Evolutionary conservation across 1,139 yeast species (phyloP).

Genomic region (Geotrichum carabidarum): DNA sequence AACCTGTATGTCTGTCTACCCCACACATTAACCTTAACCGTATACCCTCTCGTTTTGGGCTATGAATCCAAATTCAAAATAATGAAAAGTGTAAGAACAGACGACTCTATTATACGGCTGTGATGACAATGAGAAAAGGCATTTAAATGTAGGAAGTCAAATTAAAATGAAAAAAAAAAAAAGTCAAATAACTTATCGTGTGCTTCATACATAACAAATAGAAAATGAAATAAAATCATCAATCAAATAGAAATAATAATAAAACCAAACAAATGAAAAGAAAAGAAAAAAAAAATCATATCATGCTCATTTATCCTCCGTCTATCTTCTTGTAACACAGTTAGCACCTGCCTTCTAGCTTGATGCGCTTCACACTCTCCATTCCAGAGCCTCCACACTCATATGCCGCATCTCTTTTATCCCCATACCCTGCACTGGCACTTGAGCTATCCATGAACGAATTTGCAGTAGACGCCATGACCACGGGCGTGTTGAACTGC

Average conservation of each 20-base stretch:
- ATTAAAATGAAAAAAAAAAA: not conserved
- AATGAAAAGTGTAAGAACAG: too few relatives aligned
- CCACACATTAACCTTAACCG: too few relatives aligned
- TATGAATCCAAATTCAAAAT: too few relatives aligned
- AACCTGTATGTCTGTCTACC: too few relatives aligned
- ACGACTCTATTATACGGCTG: too few relatives aligned
- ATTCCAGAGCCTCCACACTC: not conserved
- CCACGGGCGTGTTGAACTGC: conserved; percentile 33
- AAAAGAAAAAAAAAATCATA: not conserved
- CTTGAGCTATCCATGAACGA: conserved; percentile 18
- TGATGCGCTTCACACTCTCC: not conserved
- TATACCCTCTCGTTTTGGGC: too few relatives aligned
- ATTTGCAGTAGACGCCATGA: conserved; percentile 20
- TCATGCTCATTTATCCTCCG: not conserved
- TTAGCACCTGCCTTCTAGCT: not conserved
- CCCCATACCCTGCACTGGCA: conserved; percentile 6
- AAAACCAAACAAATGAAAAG: not conserved
- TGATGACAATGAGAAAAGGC: too few relatives aligned
- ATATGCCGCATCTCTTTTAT: conserved; percentile 3
- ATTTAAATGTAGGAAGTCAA: too few relatives aligned
- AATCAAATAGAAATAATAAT: not conserved
- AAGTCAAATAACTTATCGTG: not conserved
- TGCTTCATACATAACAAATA: not conserved
- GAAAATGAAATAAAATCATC: too few relatives aligned
- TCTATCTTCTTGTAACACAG: not conserved